A percentile compares a stretch with the other conserved stretches of the same genome.
Conservation (phyloP, 23 red algal genomes). For the Gracilaria gracilis region DNA sequence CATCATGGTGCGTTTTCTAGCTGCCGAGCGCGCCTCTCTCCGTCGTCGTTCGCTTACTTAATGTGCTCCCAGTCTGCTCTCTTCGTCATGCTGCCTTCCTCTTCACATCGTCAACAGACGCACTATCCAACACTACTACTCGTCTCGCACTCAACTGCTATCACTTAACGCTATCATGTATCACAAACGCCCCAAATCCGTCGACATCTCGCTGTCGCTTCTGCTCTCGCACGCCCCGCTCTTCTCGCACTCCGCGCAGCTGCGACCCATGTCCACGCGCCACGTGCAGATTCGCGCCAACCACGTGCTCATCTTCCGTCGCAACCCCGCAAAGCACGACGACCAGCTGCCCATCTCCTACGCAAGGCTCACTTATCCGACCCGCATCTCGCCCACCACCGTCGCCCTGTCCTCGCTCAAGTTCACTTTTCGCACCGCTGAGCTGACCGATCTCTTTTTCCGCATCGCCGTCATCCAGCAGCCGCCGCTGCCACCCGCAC, state of each 20-base stretch:
- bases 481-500: background rate
- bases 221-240: background rate
- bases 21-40: too few relatives aligned
- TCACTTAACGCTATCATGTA: background rate
- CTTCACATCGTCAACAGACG: background rate
- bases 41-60: background rate
- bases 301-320: slow-evolving; percentile 1
- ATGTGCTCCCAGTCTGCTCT: background rate
- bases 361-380: background rate
- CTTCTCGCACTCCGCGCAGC: background rate
- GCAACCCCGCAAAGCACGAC: background rate
- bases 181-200: slow-evolving; percentile 2
- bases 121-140: background rate
- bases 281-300: background rate
- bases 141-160: background rate
- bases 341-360: background rate
- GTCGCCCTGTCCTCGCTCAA: background rate
- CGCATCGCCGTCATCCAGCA: background rate
- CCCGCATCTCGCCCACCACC: background rate
- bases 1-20: background rate
- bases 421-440: background rate
- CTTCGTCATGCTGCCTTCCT: background rate
- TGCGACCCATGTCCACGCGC: background rate
- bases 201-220: background rate
- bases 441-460: background rate